A percentile compares a stretch with the other conserved stretches of the same genome.
Conservation (phyloP, 768 basidiomycete genomes). For the Strobilomyces echinocephalus region DNA sequence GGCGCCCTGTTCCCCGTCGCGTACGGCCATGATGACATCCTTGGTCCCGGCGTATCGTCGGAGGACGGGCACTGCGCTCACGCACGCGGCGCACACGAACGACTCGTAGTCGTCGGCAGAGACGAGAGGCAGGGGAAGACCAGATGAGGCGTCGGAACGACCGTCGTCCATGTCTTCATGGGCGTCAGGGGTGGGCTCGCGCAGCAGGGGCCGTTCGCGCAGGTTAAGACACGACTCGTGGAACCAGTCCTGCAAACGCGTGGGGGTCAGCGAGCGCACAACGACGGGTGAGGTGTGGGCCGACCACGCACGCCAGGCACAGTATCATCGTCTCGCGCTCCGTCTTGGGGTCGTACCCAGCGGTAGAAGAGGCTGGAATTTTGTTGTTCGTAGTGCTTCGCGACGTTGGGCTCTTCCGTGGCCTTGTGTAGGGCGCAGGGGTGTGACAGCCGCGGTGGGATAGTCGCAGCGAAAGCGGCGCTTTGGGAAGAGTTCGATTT, state of each 20-base stretch:
- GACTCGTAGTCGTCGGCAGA: constrained; percentile 67
- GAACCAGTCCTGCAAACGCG: constrained; percentile 68
- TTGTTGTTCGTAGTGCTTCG: constrained; percentile 66
- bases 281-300: background rate
- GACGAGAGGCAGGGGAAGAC: constrained; percentile 66
- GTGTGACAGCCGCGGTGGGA: constrained; percentile 62
- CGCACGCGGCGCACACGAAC: constrained; percentile 70
- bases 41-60: constrained; percentile 62
- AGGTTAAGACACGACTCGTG: constrained; percentile 87
- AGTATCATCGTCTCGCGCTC: constrained; percentile 88
- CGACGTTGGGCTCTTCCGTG: constrained; percentile 49
- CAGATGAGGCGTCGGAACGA: constrained; percentile 58
- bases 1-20: constrained; percentile 38
- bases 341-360: constrained; percentile 71
- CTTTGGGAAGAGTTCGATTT: constrained; percentile 84
- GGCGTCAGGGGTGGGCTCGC: constrained; percentile 35
- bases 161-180: constrained; percentile 37
- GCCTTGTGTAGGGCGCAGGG: constrained; percentile 58
- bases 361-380: constrained; percentile 71
- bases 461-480: constrained; percentile 82
- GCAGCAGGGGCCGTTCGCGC: constrained; percentile 55
- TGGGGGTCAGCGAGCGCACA: constrained; percentile 1
- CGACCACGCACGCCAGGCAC: constrained; percentile 79
- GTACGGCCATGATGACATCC: constrained; percentile 64
- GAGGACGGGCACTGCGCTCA: constrained; percentile 48